phyloP scores from a whole-genome alignment of 164 flowering plant species.

The Amborella trichopoda region DNA sequence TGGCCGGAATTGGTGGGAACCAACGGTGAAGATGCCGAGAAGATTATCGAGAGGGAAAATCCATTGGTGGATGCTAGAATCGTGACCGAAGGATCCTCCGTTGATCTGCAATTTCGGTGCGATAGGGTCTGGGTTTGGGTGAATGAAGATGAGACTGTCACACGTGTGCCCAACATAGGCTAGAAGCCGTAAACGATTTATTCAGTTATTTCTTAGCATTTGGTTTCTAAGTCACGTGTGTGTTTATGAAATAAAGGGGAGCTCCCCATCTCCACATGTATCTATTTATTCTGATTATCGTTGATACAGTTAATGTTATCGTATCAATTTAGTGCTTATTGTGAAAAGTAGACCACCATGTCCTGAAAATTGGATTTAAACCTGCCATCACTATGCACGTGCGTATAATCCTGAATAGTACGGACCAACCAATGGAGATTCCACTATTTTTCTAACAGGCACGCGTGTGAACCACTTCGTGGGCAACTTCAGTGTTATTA shows the following conservation, averaged over 20 bases:
- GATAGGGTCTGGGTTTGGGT: conserved; percentile 5
- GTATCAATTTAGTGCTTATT: neutral
- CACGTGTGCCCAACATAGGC: neutral
- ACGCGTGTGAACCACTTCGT: too few relatives aligned
- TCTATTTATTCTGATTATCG: too few relatives aligned
- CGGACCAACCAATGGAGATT: too few relatives aligned
- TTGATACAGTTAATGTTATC: neutral
- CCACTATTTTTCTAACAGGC: too few relatives aligned
- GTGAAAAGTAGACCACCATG: neutral
- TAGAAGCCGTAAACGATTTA: neutral
- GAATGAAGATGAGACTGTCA: neutral
- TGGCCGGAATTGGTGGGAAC: neutral
- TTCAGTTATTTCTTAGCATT: neutral
- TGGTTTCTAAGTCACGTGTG: neutral
- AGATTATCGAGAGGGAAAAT: neutral
- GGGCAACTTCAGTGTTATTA: too few relatives aligned
- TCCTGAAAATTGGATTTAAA: too few relatives aligned
- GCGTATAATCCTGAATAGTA: too few relatives aligned
- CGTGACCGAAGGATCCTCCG: neutral
- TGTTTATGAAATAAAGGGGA: neutral
- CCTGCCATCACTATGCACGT: too few relatives aligned
- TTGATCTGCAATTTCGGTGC: neutral
- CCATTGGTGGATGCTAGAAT: neutral
- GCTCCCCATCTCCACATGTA: neutral
- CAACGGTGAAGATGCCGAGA: neutral